Evolutionary conservation across 2,329 filamentous ascomycete genomes (phyloP), one percentile per base, ranked within the genome.

Genomic region (Emmonsiellopsis sp.): DNA sequence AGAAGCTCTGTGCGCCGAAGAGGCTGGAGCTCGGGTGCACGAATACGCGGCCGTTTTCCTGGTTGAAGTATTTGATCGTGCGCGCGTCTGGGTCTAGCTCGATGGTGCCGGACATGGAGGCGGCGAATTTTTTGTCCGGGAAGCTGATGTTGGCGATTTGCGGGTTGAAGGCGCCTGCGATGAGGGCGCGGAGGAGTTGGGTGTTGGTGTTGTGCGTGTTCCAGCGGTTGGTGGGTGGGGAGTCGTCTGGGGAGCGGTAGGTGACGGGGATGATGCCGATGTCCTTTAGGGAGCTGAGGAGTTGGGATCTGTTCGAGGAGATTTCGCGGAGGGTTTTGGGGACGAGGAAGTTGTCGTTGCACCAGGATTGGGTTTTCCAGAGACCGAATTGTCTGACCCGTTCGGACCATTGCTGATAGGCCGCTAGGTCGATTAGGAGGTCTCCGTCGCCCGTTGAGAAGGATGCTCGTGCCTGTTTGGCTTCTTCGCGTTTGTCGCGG

Each of bases 111-210:
- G 88, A 88, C 58, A 94, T 82, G 2, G 88, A 89, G 37, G 85
- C 83, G 10, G 88, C 87, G 69, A 94, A 98, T 69, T 96, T 97
- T 75, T 95, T 95, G 71, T 95, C 89, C 0, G 93, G 93, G 61
- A 96, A 88, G 59, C 90, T 86, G 65, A 98, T 95, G 51, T 91
- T 83, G 11, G 90, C 90, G 58, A 96, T 83, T 70, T 97, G 92
- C 0, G 93, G 93, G 33, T 83, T 81, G 67, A 89, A 88, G 2
- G 86, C 83, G 3, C 84, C 85, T 3, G 86, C 86, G 31, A 88
- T 80, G 27, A 90, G 72, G 1, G 85, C 86, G 21, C 86, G 82
- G 17, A 89, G 73, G 31, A 90, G 77, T 39, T 70, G 67, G 32
- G 65, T 63, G 55, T 73, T 73, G n/a, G 61, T 56, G 42, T 61